Percentiles rank a stretch among this genome's conserved stretches.
Conservation (phyloP, 2,329 filamentous ascomycete genomes). For the Ophiocordyceps australis region DNA sequence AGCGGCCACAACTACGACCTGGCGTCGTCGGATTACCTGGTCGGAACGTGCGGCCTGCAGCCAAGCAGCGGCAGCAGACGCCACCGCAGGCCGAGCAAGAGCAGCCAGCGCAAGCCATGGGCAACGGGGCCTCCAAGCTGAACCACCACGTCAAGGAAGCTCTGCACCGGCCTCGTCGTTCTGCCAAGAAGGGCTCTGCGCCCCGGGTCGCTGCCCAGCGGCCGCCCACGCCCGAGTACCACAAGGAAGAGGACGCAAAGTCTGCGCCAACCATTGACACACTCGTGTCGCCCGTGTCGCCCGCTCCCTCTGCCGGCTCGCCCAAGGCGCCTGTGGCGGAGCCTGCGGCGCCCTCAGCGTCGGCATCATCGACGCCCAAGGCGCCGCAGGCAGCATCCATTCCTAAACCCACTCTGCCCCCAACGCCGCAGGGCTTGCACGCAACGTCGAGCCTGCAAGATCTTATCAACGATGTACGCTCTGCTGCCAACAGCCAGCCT, state of each 20-base stretch:
- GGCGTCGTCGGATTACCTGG: conserved; percentile 9
- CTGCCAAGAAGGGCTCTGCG: background rate
- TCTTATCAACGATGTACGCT: conserved; percentile 3
- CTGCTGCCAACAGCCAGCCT: background rate
- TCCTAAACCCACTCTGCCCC: conserved; percentile 10
- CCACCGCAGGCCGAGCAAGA: conserved; percentile 1
- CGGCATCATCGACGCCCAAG: conserved; percentile 1
- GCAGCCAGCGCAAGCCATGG: conserved; percentile 12
- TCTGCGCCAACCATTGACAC: conserved; percentile 14
- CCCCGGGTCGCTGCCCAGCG: conserved; percentile 11
- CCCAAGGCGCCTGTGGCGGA: conserved; percentile 5
- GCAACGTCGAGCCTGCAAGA: conserved; percentile 8
- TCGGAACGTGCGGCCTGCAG: conserved; percentile 9
- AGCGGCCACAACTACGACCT: conserved; percentile 3
- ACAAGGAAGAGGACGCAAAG: conserved; percentile 21
- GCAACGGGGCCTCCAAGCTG: conserved; percentile 13
- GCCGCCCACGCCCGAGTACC: conserved; percentile 31
- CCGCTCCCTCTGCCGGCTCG: conserved; percentile 23
- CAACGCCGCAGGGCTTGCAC: conserved; percentile 6
- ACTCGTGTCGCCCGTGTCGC: conserved; percentile 23
- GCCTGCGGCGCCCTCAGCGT: conserved; percentile 4
- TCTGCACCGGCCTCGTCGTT: conserved; percentile 2
- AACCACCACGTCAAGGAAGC: conserved; percentile 10
- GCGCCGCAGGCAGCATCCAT: conserved; percentile 5
- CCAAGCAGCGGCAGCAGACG: conserved; percentile 4